These are phyloP conservation scores for Hypoxylon rubiginosum DNA, from an alignment of 2,329 filamentous ascomycete species.

Conservation along the genomic window DNA sequence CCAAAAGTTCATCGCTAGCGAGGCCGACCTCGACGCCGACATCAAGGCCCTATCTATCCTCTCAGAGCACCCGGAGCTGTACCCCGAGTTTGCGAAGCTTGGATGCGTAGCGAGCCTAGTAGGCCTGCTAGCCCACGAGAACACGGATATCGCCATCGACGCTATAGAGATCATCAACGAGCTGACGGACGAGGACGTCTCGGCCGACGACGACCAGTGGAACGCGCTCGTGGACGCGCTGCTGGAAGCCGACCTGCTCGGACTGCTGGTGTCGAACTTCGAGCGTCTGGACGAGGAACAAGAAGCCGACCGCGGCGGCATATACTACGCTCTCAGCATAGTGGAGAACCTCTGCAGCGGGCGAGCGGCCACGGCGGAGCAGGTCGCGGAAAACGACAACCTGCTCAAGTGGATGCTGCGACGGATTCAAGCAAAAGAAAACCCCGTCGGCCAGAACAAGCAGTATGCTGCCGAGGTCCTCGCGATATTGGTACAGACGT, in stretches of 20 bases:
- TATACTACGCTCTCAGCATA: constrained; percentile 87
- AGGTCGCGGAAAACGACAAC: constrained; percentile 76
- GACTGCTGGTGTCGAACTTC: constrained; percentile 82
- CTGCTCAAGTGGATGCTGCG: constrained; percentile 83
- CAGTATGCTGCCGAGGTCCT: constrained; percentile 95
- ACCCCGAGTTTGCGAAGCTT: constrained; percentile 50
- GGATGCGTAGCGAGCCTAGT: constrained; percentile 72
- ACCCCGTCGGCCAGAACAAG: constrained; percentile 85
- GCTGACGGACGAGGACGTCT: constrained; percentile 92
- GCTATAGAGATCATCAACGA: constrained; percentile 91
- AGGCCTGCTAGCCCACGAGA: constrained; percentile 89
- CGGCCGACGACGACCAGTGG: constrained; percentile 85
- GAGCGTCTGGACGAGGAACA: constrained; percentile 81
- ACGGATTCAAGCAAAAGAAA: constrained; percentile 78
- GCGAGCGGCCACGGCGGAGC: constrained; percentile 72
- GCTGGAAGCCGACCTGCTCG: constrained; percentile 77
- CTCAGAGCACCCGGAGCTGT: constrained; percentile 81
- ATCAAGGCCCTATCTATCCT: constrained; percentile 90
- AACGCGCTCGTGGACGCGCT: constrained; percentile 77
- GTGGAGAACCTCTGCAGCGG: constrained; percentile 87
- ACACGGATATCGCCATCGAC: constrained; percentile 95
- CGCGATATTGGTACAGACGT: constrained; percentile 87
- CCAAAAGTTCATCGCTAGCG: constrained; percentile 56
- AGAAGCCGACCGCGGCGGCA: constrained; percentile 80
- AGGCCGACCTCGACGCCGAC: constrained; percentile 89